Conservation (phyloP, 1,139 yeast species). For the Hemisphaericaspora lyxosophila region DNA sequence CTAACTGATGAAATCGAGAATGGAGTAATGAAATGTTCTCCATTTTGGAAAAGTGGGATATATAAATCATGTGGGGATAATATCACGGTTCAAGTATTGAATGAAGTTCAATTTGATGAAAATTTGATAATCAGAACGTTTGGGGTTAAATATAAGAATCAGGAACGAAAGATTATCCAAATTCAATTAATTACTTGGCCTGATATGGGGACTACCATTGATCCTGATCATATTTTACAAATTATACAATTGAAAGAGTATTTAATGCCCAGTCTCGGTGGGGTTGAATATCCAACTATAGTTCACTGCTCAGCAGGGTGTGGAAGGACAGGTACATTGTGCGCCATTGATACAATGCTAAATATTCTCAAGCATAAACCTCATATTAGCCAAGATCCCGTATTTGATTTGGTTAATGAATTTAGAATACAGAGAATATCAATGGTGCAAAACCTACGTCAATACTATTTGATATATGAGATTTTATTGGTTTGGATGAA, state of each 20-base stretch:
- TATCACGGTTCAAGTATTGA: constrained; percentile 30
- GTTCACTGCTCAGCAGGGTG: constrained; percentile 93
- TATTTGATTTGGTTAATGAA: constrained; percentile 53
- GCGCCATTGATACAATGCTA: constrained; percentile 67
- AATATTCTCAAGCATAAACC: constrained; percentile 33
- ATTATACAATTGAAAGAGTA: constrained; percentile 40
- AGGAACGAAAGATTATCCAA: constrained; percentile 35
- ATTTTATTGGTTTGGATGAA: constrained; percentile 26
- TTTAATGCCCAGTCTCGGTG: constrained; percentile 20
- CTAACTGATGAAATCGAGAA: constrained; percentile 54
- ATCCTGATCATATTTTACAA: constrained; percentile 41
- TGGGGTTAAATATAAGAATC: constrained; percentile 25
- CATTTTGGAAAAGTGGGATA: constrained; percentile 51
- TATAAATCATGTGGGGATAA: constrained; percentile 39
- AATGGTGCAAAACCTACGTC: constrained; percentile 81
- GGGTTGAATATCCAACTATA: constrained; percentile 43
- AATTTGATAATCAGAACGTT: constrained; percentile 37
- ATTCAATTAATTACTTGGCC: constrained; percentile 54
- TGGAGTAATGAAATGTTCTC: constrained; percentile 54
- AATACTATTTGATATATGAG: constrained; percentile 73
- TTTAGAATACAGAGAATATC: constrained; percentile 72
- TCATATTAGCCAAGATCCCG: constrained; percentile 30
- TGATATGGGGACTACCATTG: constrained; percentile 47
- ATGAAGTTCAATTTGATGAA: constrained; percentile 18
- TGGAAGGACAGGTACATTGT: constrained; percentile 87